Conservation (phyloP, 495 filamentous ascomycete species). For the Annulohypoxylon bovei region DNA sequence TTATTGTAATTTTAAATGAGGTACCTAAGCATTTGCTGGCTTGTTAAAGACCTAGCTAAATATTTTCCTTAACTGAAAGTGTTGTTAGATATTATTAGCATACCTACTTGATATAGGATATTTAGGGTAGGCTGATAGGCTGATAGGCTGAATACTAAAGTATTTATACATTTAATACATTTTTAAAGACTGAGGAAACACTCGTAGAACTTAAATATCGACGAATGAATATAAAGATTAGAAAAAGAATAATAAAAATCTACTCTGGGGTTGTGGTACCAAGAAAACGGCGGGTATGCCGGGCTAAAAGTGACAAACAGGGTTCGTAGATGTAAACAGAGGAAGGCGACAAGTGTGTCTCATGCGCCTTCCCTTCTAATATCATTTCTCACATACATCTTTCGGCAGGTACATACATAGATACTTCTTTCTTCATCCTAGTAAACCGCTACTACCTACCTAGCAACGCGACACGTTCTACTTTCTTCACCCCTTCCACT, state of each 20-base stretch:
- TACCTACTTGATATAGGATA: no score
- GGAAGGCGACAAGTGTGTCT: constrained; percentile 23
- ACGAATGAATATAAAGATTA: no score
- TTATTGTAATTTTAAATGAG: not conserved
- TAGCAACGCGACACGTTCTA: constrained; percentile 32
- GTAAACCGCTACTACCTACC: not conserved
- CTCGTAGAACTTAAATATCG: no score
- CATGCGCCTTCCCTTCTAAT: constrained; percentile 30
- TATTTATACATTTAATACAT: no score
- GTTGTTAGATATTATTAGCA: no score
- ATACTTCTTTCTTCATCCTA: constrained; percentile 20
- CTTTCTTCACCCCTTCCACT: not conserved
- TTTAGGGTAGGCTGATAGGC: no score
- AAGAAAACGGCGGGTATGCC: not conserved
- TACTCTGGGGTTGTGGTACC: constrained; percentile 6
- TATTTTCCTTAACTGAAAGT: no score
- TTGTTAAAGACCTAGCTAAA: no score
- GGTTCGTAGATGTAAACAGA: constrained; percentile 41
- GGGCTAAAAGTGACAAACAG: constrained; percentile 25
- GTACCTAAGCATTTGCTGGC: not conserved
- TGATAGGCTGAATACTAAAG: no score
- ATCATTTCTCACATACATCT: not conserved
- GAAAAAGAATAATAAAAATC: no score
- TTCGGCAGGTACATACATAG: constrained; percentile 1
- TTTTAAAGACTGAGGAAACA: no score